Conservation (phyloP, 2,329 filamentous ascomycete species). For the Ophiocordyceps camponoti-saundersi region DNA sequence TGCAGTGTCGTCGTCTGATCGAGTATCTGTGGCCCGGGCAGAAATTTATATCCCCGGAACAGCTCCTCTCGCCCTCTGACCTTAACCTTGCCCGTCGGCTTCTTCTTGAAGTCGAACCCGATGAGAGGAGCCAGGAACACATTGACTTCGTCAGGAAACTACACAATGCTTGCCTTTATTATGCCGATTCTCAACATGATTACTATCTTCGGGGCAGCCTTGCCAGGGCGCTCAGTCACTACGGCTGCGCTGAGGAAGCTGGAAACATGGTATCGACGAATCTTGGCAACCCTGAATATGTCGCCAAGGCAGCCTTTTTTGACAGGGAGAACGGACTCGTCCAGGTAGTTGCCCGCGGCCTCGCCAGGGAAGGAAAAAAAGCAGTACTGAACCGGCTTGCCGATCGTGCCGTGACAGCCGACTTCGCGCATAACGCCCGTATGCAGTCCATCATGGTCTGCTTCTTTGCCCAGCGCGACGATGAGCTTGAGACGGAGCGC, state of each 20-base stretch:
- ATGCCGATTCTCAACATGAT: not conserved
- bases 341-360: conserved; percentile 28
- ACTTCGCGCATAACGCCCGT: conserved; percentile 23
- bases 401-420: conserved; percentile 29
- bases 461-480: conserved; percentile 36
- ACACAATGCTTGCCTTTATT: conserved; percentile 14
- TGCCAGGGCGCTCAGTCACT: conserved; percentile 28
- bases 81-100: conserved; percentile 27
- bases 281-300: conserved; percentile 10
- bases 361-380: conserved; percentile 42
- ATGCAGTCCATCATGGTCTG: conserved; percentile 38
- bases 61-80: conserved; percentile 19
- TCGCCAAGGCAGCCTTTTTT: conserved; percentile 2
- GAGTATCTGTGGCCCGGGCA: conserved; percentile 29
- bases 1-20: conserved; percentile 37
- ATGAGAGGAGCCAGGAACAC: conserved; percentile 26
- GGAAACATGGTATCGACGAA: conserved; percentile 20
- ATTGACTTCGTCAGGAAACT: conserved; percentile 28
- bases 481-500: conserved; percentile 6
- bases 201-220: conserved; percentile 12
- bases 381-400: conserved; percentile 39
- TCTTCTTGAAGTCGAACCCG: conserved; percentile 21
- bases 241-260: conserved; percentile 38
- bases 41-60: conserved; percentile 8
- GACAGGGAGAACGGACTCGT: conserved; percentile 9